Percentiles rank a stretch among this genome's conserved stretches.
phyloP scores from a whole-genome alignment of 257 asterid species.

The Nicotiana tomentosiformis region DNA sequence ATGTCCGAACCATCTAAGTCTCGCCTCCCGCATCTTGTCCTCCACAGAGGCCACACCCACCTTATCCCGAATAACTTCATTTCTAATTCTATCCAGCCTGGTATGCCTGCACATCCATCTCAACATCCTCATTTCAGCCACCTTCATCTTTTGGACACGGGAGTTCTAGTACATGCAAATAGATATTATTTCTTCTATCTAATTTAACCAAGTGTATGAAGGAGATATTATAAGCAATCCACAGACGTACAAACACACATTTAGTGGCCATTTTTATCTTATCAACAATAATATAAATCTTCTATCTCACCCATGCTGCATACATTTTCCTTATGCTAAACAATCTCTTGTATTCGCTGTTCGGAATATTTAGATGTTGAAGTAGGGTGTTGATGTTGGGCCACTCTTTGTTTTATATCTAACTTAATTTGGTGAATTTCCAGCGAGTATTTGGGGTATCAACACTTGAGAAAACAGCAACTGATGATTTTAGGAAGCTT shows the following conservation, averaged over 20 bases:
- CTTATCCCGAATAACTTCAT: no score
- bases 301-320: background rate
- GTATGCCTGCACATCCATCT: no score
- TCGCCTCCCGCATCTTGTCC: no score
- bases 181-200: background rate
- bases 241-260: background rate
- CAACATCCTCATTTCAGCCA: no score
- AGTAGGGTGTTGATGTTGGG: background rate
- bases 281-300: background rate
- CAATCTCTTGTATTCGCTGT: background rate
- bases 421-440: conserved; percentile 9
- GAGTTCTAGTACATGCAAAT: background rate
- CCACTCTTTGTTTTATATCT: background rate
- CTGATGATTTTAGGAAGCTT: conserved; percentile 87
- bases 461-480: conserved; percentile 88
- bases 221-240: background rate
- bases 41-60: no score
- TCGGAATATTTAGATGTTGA: background rate
- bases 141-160: no score
- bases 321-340: background rate
- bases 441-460: conserved; percentile 78
- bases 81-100: no score
- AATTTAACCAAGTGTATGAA: background rate
- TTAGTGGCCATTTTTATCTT: background rate
- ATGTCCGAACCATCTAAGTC: no score